These are phyloP conservation scores for Entoloma clypeatum DNA, from an alignment of 1,284 basidiomycete genomes.

Conservation along the genomic window DNA sequence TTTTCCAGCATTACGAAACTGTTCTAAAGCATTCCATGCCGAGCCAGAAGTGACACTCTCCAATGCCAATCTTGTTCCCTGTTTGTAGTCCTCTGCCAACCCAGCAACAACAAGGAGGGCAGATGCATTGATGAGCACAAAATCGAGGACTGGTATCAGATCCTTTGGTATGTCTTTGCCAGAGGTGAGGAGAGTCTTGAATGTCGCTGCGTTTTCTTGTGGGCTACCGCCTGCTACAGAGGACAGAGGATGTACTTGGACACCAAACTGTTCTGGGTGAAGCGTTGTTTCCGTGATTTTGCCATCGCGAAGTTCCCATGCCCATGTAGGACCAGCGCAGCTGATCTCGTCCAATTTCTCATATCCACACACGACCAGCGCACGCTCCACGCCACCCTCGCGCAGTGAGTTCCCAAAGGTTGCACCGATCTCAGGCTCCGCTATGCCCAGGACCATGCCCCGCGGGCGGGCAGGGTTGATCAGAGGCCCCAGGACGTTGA, in stretches of 20 bases:
- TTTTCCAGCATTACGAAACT: slow-evolving; percentile 36
- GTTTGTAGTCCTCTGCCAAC: slow-evolving; percentile 61
- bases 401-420: slow-evolving; percentile 79
- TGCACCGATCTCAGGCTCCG: slow-evolving; percentile 78
- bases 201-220: slow-evolving; percentile 68
- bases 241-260: slow-evolving; percentile 63
- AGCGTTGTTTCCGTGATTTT: slow-evolving; percentile 48
- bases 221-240: slow-evolving; percentile 73
- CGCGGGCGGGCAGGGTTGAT: slow-evolving; percentile 88
- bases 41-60: slow-evolving; percentile 70
- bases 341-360: slow-evolving; percentile 95
- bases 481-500: slow-evolving; percentile 93
- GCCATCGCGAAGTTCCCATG: slow-evolving; percentile 44
- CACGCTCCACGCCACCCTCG: slow-evolving; percentile 71
- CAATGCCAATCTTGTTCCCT: slow-evolving; percentile 72
- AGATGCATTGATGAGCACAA: slow-evolving; percentile 83
- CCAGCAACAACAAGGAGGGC: slow-evolving; percentile 82
- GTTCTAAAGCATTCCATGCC: slow-evolving; percentile 69
- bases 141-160: slow-evolving; percentile 67
- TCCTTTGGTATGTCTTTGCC: slow-evolving; percentile 47
- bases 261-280: slow-evolving; percentile 67
- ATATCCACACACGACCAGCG: slow-evolving; percentile 90
- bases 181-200: slow-evolving; percentile 55
- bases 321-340: slow-evolving; percentile 83
- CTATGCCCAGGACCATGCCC: slow-evolving; percentile 90